These are phyloP conservation scores for Haematococcus lacustris DNA, from an alignment of 139 green algal genomes.

Conservation along the genomic window DNA sequence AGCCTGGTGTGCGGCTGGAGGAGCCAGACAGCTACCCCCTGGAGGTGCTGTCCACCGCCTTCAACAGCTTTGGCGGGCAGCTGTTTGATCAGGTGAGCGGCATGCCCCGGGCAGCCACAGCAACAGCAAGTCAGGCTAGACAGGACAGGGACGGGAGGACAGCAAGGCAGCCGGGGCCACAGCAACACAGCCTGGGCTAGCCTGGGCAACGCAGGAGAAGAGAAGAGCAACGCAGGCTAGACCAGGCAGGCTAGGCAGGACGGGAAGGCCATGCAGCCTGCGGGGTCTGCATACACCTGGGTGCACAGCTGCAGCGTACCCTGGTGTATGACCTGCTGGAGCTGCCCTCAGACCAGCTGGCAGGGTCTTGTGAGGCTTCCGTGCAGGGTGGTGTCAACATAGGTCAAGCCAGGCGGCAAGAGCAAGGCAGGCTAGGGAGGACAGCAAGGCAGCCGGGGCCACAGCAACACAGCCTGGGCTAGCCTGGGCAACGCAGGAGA, in stretches of 20 bases:
- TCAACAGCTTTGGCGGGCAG: slow-evolving; percentile 73
- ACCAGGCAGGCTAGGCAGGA: no score
- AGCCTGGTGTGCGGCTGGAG: slow-evolving; percentile 50
- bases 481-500: background rate
- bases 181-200: no score
- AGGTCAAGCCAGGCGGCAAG: background rate
- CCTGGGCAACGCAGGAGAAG: background rate
- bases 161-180: no score
- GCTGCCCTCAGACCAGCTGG: slow-evolving; percentile 40
- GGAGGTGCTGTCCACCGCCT: slow-evolving; percentile 49
- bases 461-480: no score
- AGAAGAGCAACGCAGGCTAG: background rate
- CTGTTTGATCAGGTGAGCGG: slow-evolving; percentile 70
- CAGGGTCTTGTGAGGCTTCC: no score
- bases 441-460: no score
- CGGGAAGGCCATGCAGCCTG: no score
- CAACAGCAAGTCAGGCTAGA: no score
- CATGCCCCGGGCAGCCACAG: no score
- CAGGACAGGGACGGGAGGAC: no score
- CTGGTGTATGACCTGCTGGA: slow-evolving; percentile 64
- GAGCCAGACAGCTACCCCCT: slow-evolving; percentile 58
- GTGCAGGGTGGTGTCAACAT: no score
- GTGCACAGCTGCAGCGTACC: slow-evolving; percentile 50
- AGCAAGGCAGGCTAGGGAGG: no score
- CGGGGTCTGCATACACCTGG: background rate